Base-by-base conservation (phyloP, 116 monocot genomes). In the Trichopus zeylanicus region DNA sequence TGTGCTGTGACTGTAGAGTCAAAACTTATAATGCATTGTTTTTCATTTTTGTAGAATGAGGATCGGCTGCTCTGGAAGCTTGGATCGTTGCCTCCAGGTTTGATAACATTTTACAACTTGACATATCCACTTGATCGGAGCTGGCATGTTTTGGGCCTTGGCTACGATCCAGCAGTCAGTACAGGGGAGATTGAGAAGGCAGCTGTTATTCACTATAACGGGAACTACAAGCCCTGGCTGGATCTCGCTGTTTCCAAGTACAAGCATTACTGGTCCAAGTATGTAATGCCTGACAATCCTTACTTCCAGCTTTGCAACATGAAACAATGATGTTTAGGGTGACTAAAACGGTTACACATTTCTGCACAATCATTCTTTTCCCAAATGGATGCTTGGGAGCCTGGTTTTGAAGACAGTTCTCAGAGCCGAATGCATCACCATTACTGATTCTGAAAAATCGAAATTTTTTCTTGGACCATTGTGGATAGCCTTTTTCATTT, bases 191-290 rank as follows among this genome's bases (percentile, higher is more conserved):
- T 98, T 3, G 78, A 98, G 57, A 78, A 71, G 4, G 87, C 84
- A 10, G 88, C 85, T 16, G 98, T 91, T 20, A 62, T 98, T 67
- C 98, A 98, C 58, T 98, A 80, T 54, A 98, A 98, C 25, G 92
- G 91, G 26, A 98, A 98, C 56, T 91, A 85, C 70, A 98, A 91
- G 70, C 98, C 98, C 2, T 91, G 92, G 92, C 62, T 98, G 23
- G 91, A 98, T 62, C 78, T 98, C 60, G 92, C 75, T 1, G 67
- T 85, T 26, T 48, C 58, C 37, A 79, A 76, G 70, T 98, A 82
- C 75, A 79, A 84, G 59, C 46, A 70, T 15, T 81, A 78, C 73
- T 91, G 98, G 88, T 75, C 84, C 54, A 98, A 81, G 61, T 78
- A 57, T 72, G 70, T 98, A 10, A 60, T 73, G 28, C 26, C 29